These are phyloP conservation scores for Zymoseptoria pseudotritici DNA, from an alignment of 2,329 filamentous ascomycete species.

Conservation along the genomic window DNA sequence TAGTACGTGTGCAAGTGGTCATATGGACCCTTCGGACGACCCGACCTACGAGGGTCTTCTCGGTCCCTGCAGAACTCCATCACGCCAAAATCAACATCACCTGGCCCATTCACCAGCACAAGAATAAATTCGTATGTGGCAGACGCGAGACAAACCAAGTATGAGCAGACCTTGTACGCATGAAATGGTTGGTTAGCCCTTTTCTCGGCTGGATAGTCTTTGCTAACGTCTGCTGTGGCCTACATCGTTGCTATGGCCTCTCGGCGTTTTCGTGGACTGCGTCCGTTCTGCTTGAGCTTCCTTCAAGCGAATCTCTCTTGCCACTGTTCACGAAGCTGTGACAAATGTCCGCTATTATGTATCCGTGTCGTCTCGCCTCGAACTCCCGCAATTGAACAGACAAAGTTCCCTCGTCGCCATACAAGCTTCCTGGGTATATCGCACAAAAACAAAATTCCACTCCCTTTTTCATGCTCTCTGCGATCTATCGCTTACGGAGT, in stretches of 20 bases:
- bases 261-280: background rate
- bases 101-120: background rate
- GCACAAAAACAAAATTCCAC: background rate
- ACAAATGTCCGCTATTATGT: background rate
- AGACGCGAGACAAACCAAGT: too few species aligned
- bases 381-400: background rate
- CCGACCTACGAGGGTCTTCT: background rate
- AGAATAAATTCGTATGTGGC: background rate
- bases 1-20: background rate
- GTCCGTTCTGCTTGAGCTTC: too few species aligned
- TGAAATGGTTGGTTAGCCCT: background rate
- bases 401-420: background rate
- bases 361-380: background rate
- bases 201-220: background rate
- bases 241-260: background rate
- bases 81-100: background rate
- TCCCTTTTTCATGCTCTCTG: background rate
- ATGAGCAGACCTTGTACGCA: background rate
- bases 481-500: slow-evolving; percentile 4
- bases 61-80: background rate
- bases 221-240: background rate
- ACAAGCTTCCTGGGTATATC: background rate
- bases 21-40: background rate
- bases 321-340: background rate
- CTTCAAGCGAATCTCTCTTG: too few species aligned